phyloP scores from a whole-genome alignment of 805 yeast genomes.

The Spathaspora girioi region DNA sequence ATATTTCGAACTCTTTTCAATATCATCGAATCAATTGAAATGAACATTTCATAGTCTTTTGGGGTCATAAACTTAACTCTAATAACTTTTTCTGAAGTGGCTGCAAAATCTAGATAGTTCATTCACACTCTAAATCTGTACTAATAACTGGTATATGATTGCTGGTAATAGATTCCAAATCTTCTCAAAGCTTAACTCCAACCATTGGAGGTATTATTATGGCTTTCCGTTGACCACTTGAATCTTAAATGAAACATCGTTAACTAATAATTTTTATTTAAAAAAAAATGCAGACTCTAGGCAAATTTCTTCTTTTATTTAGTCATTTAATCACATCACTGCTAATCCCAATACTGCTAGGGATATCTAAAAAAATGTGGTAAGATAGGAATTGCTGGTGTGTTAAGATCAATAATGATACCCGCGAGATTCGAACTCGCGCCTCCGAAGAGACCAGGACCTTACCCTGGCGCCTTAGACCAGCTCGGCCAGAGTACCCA shows the following conservation, averaged over 20 bases:
- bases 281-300: neutral
- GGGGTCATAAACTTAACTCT: neutral
- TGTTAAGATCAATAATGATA: slow-evolving; percentile 21
- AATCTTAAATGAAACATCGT: no score
- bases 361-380: neutral
- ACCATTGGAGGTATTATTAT: no score
- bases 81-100: neutral
- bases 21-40: neutral
- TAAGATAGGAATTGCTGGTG: slow-evolving; percentile 32
- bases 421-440: slow-evolving; percentile 45
- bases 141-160: neutral
- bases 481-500: slow-evolving; percentile 44
- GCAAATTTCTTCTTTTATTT: neutral
- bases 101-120: neutral
- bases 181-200: no score
- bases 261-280: no score
- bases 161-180: no score
- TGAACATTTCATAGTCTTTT: neutral
- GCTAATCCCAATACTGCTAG: neutral
- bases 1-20: neutral
- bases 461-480: slow-evolving; percentile 46
- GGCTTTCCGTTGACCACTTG: no score
- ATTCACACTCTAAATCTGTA: no score
- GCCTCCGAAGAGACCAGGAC: slow-evolving; percentile 46
- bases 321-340: neutral